Conservation (phyloP, 2,329 filamentous ascomycete genomes). For the Botrytis hyacinthi region DNA sequence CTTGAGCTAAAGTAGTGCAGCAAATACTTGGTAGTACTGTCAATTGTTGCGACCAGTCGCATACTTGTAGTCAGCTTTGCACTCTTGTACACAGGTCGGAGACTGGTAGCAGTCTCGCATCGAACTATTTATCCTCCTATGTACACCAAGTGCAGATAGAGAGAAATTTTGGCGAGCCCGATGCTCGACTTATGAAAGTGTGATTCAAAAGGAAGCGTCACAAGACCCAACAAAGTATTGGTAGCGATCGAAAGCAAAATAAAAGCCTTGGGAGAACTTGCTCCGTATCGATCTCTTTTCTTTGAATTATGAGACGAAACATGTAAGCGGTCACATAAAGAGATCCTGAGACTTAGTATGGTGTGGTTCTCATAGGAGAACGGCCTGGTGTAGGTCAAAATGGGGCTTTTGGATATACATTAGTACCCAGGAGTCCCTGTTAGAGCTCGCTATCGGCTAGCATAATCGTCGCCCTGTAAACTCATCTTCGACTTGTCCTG, state of each 20-base stretch:
- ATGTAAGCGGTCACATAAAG: not conserved
- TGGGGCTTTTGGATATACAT: not conserved
- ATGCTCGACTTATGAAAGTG: no score
- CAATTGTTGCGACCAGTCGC: not conserved
- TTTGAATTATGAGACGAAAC: not conserved
- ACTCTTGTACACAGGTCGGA: no score
- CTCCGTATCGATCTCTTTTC: not conserved
- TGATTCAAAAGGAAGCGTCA: no score
- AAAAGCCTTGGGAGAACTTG: not conserved
- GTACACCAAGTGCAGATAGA: not conserved
- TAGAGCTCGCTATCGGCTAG: not conserved
- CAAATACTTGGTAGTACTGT: not conserved
- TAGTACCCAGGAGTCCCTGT: not conserved
- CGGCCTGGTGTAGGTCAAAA: not conserved
- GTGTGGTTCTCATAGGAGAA: not conserved
- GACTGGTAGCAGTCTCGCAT: not conserved
- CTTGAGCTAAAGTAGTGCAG: not conserved
- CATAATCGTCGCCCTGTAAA: not conserved
- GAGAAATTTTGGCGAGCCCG: not conserved
- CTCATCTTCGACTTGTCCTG: not conserved
- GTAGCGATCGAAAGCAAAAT: constrained; percentile 1
- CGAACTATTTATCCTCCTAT: constrained; percentile 24
- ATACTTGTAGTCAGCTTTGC: no score
- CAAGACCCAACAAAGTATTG: not conserved
- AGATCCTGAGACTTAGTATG: not conserved